Base-by-base conservation (phyloP, 2,329 filamentous ascomycete species). In the Claviceps quebecensis region DNA sequence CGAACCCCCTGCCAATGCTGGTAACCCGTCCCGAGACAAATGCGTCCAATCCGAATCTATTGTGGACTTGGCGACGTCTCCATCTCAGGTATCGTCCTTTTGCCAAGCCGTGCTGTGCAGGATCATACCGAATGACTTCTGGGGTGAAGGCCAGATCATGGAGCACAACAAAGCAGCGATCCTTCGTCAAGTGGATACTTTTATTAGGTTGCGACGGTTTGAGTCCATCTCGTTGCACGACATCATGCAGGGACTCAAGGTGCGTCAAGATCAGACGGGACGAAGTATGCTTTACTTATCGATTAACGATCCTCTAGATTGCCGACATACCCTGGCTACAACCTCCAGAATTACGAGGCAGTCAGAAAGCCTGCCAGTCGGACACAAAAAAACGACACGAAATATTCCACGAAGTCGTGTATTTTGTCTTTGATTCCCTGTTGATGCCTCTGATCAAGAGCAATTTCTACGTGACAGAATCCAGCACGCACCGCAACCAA, bases 401-500 rank as follows among this genome's bases (percentile, higher is more conserved):
- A 61, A 74, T 97, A 0, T 78, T 96, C 47, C 69, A 81, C 50
- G 93, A 98, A 64, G 82, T 97, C 53, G 60, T 97, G 6, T 97
- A 96, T 68, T 98, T 90, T 63, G 57, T 95, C 4, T 93, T 98
- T 60, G 93, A 98, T 66, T 96, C 90, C 0, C 74, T 96, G 22
- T 63, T 98, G 52, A 86, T 97, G 59, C 91, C 93, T 9, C 74
- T 98, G 7, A 77, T 97, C 47, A 81, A 87, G 37, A 82, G 80
- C 55, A 90, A 93, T 60, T 98, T 98, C 61, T 91, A 97, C 62
- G 86, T 96, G 39, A 98, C 93, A 0, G 93, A 98, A 65, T 93
- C 89, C 0, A 89, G 81, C 56, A 73, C 74, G 1, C 81, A 95
- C 61, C 82, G 84, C 16, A 88, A 93, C 59, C 80, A 81, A 29